Conservation (phyloP, 768 basidiomycete species). For the Pseudohyphozyma bogoriensis region DNA sequence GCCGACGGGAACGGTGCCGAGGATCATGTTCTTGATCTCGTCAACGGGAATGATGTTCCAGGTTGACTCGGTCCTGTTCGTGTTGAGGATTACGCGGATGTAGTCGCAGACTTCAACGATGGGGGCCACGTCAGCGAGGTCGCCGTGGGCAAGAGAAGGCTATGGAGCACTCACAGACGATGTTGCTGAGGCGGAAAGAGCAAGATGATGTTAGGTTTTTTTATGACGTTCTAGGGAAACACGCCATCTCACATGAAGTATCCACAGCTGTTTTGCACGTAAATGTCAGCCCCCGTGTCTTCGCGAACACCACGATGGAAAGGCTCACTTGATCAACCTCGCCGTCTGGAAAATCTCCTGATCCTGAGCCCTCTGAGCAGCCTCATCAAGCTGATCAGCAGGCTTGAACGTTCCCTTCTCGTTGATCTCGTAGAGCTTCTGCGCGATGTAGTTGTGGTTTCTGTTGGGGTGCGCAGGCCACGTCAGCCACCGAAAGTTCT, state of each 20-base stretch:
- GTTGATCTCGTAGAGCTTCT: constrained; percentile 42
- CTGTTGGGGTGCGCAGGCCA: neutral
- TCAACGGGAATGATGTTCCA: constrained; percentile 22
- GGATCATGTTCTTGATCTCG: constrained; percentile 12
- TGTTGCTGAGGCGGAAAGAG: neutral
- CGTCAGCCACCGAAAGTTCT: neutral
- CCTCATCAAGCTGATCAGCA: constrained; percentile 7
- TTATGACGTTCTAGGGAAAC: no score
- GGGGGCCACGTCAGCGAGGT: no score
- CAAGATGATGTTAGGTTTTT: neutral
- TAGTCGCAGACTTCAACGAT: no score
- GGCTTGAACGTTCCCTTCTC: constrained; percentile 47
- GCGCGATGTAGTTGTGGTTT: constrained; percentile 53
- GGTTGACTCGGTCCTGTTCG: constrained; percentile 14
- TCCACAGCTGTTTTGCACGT: no score
- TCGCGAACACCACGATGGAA: no score
- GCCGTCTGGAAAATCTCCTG: constrained; percentile 25
- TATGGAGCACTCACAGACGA: neutral
- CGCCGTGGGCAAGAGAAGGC: no score
- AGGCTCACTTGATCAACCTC: constrained; percentile 24
- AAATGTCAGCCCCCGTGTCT: no score
- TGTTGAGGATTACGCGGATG: constrained; percentile 14
- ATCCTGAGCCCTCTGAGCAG: constrained; percentile 16
- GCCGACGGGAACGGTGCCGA: constrained; percentile 6
- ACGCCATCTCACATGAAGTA: neutral